Evolutionary conservation across 2,329 filamentous ascomycete genomes (phyloP), one percentile per base, ranked within the genome.

Genomic region (Colletotrichum sp.): DNA sequence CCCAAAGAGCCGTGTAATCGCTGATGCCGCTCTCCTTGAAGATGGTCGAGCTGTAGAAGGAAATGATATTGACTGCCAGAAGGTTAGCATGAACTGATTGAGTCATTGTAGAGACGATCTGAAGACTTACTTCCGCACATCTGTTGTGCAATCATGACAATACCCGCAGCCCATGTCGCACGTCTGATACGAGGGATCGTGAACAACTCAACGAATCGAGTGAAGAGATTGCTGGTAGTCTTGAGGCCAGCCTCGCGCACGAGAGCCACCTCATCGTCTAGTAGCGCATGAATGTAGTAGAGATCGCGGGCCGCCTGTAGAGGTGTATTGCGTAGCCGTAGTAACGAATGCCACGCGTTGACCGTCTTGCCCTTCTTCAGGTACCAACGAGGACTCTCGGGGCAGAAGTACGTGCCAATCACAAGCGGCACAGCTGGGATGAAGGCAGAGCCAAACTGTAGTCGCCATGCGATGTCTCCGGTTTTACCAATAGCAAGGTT

Each of bases 81-180:
- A 64, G 2, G 62, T 73, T 34, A 74, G 66, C 36, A 21, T 13
- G 4, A 18, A 48, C 8, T 56, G 16, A 10, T 18, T 9, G n/a
- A 18, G 24, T 48, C 18, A 48, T 48, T 48, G 62, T 32, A 65
- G 1, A 16, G 21, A 13, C 2, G 12, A 6, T 21, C 9, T 24
- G 5, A 21, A 8, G 28, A 79, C 80, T 79, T 82, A 79, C 80
- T 88, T 55, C 90, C 91, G 75, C 90, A 92, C 85, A 93, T 89
- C 79, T 93, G 91, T 79, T 93, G 91, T 0, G 85, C 86, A 78
- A 92, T 90, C 92, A 95, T 95, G 78, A 94, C 92, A 1, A 90
- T 90, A 77, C 90, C 91, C 0, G 92, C 92, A 2, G 93, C 93
- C 68, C 92, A 87, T 1, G 92, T 94, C 0, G 93, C 94, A 55